Evolutionary conservation across 2,329 filamentous ascomycete species (phyloP).

Genomic region (Xylariaceae sp.): DNA sequence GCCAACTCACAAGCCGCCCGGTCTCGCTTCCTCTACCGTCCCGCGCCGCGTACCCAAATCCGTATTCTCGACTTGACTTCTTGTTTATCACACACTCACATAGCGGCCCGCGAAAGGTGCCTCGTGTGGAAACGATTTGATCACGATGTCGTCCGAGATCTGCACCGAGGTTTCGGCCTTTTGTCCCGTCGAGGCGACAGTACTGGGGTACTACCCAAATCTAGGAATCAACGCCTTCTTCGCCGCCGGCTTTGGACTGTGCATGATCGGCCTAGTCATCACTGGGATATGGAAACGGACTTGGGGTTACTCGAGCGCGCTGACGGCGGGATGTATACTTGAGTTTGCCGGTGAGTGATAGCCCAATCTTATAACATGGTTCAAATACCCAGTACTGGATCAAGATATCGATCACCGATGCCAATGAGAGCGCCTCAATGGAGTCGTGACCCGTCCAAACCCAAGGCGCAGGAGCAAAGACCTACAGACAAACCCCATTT

Average conservation of each 20-base stretch:
- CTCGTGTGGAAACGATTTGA: too few species aligned
- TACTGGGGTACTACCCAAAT: conserved; percentile 54
- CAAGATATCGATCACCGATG: background rate
- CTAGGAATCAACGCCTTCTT: conserved; percentile 53
- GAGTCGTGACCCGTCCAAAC: too few species aligned
- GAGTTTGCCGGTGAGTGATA: conserved; percentile 43
- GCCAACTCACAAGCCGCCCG: too few species aligned
- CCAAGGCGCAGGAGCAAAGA: too few species aligned
- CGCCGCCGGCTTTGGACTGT: conserved; percentile 43
- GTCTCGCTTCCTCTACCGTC: too few species aligned
- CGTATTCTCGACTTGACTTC: too few species aligned
- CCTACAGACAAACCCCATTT: too few species aligned
- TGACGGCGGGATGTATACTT: conserved; percentile 45
- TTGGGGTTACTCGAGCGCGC: conserved; percentile 49
- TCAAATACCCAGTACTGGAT: background rate
- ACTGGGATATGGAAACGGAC: conserved; percentile 47
- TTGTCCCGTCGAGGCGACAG: conserved; percentile 50
- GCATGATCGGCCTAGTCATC: conserved; percentile 35
- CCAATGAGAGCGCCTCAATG: too few species aligned
- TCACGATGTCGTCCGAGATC: conserved; percentile 19
- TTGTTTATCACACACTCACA: too few species aligned
- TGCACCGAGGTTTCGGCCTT: conserved; percentile 35
- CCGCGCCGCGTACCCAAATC: too few species aligned
- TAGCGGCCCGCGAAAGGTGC: too few species aligned
- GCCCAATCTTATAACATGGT: too few species aligned